These are phyloP conservation scores for Phaseolus lunatus DNA, from an alignment of 306 rosid species.

Conservation along the genomic window DNA sequence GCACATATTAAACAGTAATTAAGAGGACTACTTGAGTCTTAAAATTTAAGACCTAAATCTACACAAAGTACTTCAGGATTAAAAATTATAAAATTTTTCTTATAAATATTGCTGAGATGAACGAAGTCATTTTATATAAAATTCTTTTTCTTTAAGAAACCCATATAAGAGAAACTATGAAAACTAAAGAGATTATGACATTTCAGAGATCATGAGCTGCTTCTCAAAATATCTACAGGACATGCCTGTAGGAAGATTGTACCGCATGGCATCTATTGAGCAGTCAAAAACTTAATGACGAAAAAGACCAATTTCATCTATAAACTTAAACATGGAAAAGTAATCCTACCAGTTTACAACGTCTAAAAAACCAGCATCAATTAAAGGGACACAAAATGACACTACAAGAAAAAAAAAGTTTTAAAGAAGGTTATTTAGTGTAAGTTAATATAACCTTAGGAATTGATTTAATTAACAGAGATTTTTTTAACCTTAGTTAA, in stretches of 20 bases:
- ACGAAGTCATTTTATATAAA: background rate
- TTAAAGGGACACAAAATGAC: slow-evolving; percentile 7
- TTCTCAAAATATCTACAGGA: slow-evolving; percentile 9
- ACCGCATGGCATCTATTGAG: slow-evolving; percentile 21
- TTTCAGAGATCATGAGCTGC: slow-evolving; percentile 10
- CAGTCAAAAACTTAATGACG: background rate
- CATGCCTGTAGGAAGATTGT: slow-evolving; percentile 1
- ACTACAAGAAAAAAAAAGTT: too few species aligned
- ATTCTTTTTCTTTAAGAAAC: slow-evolving; percentile 20
- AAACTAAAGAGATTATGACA: slow-evolving; percentile 19
- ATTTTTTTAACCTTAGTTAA: too few species aligned
- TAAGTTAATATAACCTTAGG: too few species aligned
- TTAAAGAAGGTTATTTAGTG: too few species aligned
- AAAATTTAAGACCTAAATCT: slow-evolving; percentile 1
- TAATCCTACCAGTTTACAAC: slow-evolving; percentile 10
- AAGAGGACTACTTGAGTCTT: background rate
- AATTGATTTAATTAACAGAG: too few species aligned
- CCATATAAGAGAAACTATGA: slow-evolving; percentile 12
- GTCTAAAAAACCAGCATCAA: background rate
- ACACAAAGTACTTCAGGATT: slow-evolving; percentile 28
- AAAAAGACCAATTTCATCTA: slow-evolving; percentile 5
- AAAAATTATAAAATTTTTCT: slow-evolving; percentile 18
- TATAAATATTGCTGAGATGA: background rate
- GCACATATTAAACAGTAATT: background rate
- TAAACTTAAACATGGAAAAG: slow-evolving; percentile 47